Evolutionary conservation across 441 rosid species (phyloP).

Genomic region (Aleurites moluccanus): DNA sequence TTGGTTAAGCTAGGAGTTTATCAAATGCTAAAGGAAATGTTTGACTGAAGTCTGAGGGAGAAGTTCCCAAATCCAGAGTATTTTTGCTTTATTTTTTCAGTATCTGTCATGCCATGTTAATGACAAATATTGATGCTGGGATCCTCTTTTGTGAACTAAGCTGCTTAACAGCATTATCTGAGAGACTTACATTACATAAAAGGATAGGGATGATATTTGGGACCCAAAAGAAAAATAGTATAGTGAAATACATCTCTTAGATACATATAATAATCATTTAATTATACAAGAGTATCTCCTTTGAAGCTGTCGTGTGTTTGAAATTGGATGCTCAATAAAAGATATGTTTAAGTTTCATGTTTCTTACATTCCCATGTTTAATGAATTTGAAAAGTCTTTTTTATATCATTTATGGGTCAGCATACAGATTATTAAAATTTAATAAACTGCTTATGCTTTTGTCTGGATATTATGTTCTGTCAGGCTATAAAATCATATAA

Average conservation of each 20-base stretch:
- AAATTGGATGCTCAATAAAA: not conserved
- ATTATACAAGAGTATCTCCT: not conserved
- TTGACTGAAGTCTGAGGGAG: too few relatives aligned
- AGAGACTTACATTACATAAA: not conserved
- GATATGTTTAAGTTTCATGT: constrained; percentile 1
- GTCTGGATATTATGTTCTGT: not conserved
- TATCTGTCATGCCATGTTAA: not conserved
- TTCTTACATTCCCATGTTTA: not conserved
- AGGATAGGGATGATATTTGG: not conserved
- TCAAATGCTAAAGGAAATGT: not conserved
- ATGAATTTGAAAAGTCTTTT: not conserved
- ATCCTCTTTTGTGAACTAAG: not conserved
- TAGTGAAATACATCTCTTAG: not conserved
- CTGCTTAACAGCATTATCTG: not conserved
- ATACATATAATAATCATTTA: not conserved
- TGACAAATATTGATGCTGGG: not conserved
- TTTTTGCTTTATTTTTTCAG: not conserved
- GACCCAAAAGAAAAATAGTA: not conserved
- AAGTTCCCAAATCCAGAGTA: not conserved
- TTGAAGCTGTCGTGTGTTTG: not conserved
- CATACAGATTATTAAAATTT: not conserved
- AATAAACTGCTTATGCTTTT: not conserved
- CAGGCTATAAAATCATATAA: not conserved
- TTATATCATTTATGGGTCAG: not conserved
- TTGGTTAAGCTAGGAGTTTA: not conserved